Percentiles rank a stretch among this genome's conserved stretches.
Conservation (phyloP, 1,284 basidiomycete species). For the Apiotrichum akiyoshidainum region DNA sequence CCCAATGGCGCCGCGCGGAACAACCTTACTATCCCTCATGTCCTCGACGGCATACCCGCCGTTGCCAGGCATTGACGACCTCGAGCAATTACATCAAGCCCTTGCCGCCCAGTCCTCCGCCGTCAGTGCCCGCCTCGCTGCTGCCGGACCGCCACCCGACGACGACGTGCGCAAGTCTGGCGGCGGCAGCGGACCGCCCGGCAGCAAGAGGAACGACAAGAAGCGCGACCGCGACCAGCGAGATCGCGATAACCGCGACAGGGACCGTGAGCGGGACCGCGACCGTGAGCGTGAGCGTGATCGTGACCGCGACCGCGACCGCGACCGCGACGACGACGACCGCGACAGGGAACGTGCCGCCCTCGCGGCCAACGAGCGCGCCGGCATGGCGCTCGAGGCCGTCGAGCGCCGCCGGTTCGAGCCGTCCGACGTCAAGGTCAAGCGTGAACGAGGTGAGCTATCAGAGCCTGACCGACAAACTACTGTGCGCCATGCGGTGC, state of each 20-base stretch:
- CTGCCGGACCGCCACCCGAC: conserved; percentile 43
- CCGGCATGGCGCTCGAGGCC: conserved; percentile 32
- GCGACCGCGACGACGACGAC: conserved; percentile 54
- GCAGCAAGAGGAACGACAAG: conserved; percentile 61
- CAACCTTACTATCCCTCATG: conserved; percentile 33
- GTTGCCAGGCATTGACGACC: conserved; percentile 67
- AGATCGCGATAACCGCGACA: background rate
- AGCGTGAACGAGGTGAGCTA: conserved; percentile 37
- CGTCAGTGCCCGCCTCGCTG: conserved; percentile 57
- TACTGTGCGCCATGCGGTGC: too few relatives aligned
- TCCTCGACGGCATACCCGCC: conserved; percentile 46
- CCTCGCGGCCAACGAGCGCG: conserved; percentile 34
- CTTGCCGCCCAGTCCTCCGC: conserved; percentile 59
- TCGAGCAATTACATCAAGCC: conserved; percentile 63
- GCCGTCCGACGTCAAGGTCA: conserved; percentile 34
- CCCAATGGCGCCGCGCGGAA: conserved; percentile 27
- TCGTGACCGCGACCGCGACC: too few relatives aligned
- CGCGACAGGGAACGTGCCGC: conserved; percentile 60
- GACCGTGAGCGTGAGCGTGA: background rate
- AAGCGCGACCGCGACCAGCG: conserved; percentile 51
- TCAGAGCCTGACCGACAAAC: background rate
- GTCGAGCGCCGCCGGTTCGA: conserved; percentile 25
- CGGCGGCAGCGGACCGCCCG: background rate
- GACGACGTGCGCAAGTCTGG: conserved; percentile 8
- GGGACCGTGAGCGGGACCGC: background rate